Base-by-base conservation (phyloP, 768 basidiomycete species). In the Cystofilobasidium ferigula region DNA sequence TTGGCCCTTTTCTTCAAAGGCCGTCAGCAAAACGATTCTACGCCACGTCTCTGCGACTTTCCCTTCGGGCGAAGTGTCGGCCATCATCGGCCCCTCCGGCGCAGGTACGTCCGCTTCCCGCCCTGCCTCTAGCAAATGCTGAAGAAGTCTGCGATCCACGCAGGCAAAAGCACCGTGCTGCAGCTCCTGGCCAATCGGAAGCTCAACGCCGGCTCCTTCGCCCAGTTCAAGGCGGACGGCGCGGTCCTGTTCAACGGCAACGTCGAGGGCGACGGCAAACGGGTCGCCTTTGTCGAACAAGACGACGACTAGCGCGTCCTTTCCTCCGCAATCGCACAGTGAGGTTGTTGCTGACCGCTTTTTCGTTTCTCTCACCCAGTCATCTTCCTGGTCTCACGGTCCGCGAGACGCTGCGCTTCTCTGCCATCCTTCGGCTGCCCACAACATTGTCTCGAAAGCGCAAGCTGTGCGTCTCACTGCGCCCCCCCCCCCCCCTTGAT, bases 291-390 rank as follows among this genome's bases (percentile, higher is more conserved):
- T 57, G 77, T 78, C 20, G 75, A 79, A 63, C 78, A 79, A 71
- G 77, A 78, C 47, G 78, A 79, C 61, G 73, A 75, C 30, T 75
- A 77, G n/a, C n/a, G n/a, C n/a, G n/a, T n/a, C n/a, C n/a, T n/a
- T n/a, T n/a, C n/a, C n/a, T n/a, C 71, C 78, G 10, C 57, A n/a
- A 45, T n/a, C n/a, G 42, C 13, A 45, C n/a, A 7, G 9, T 28
- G 26, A 10, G 20, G 56, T 7, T 57, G 24, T 32, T 57, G 20
- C 20, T 34, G 20, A 24, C 34, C 10, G 20, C 56, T 9, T 9
- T 57, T 7, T 57, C 20, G 12, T 35, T 35, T 26, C 18, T 58
- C 18, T 20, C 57, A n/a, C n/a, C n/a, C n/a, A n/a, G n/a, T 28
- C 47, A 30, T 35, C 36, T 28, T 14, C 28, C 34, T 24, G 67